phyloP scores from a whole-genome alignment of 306 rosid genomes.

The Malus sieversii region DNA sequence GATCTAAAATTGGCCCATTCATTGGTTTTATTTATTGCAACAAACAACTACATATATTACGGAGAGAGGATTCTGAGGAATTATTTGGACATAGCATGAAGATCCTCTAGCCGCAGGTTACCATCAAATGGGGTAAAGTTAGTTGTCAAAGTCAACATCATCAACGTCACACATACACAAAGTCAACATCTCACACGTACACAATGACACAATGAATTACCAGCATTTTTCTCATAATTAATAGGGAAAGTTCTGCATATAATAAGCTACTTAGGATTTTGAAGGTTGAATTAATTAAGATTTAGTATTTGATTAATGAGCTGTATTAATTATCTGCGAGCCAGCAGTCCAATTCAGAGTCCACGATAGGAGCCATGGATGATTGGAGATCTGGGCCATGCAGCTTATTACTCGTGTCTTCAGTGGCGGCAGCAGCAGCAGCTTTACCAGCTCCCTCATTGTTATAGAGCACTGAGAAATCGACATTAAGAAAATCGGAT shows the following conservation, averaged over 20 bases:
- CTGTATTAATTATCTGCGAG: background rate
- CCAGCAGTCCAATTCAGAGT: constrained; percentile 37
- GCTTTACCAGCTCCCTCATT: background rate
- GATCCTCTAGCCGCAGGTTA: background rate
- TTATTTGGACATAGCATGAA: background rate
- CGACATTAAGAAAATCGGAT: constrained; percentile 36
- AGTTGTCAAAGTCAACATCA: no score
- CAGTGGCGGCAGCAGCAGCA: background rate
- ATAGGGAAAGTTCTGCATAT: background rate
- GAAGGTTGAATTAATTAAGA: background rate
- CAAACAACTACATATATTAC: background rate
- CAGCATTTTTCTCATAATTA: background rate
- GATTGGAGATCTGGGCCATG: constrained; percentile 20
- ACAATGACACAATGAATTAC: no score
- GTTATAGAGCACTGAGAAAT: constrained; percentile 20
- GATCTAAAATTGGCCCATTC: background rate
- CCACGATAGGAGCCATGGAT: constrained; percentile 15
- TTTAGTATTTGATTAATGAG: background rate
- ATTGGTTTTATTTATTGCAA: background rate
- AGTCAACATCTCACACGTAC: no score
- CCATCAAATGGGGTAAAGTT: no score
- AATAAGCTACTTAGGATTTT: background rate
- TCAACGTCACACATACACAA: no score
- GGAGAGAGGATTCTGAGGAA: background rate
- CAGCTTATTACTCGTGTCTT: background rate